Base-by-base conservation (phyloP, 768 basidiomycete genomes). In the Sporobolomyces roseus region DNA sequence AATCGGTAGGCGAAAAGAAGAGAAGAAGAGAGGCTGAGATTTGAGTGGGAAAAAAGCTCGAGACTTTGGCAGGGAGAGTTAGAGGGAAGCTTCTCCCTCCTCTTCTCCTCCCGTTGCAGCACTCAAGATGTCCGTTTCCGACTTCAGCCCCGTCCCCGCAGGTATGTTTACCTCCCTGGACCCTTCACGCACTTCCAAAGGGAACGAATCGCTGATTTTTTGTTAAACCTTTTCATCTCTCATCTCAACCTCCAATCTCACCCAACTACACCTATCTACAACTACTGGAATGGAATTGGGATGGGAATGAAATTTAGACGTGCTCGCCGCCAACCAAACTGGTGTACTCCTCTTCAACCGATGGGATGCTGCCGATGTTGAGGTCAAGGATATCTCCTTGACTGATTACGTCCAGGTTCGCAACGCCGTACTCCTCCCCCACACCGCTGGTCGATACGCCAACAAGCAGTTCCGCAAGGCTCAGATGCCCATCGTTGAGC, bases 381-480 rank as follows among this genome's bases (percentile, higher is more conserved):
- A 97, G 81, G 93, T 97, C 79, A 96, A 96, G 83, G 96, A 99
- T 78, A 98, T 99, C 81, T 99, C 96, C 75, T 82, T 99, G 77
- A 90, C 90, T 66, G 96, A 99, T 82, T 98, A 99, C 87, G 96
- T 99, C 81, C 93, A 98, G 84, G 88, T 94, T 81, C 72, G 72
- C 68, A 74, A 74, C 69, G 53, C 72, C 35, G 41, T 70, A 63
- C 61, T 65, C 63, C 72, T 70, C 56, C 72, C 68, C 56, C 72
- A 99, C 85, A 99, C 96, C 70, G 93, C 94, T 73, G 96, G 96
- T 74, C 91, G 96, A 81, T 98, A 97, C 80, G 91, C 93, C 78
- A 93, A 93, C 85, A 97, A 97, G 84, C 93, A 97, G 82, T 99
- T 98, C 88, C 97, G 93, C 85, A 99, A 99, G 87, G 93, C 92